Percentiles rank a stretch among this genome's conserved stretches.
phyloP scores from a whole-genome alignment of 129 eudicot species.

The Arctium lappa region DNA sequence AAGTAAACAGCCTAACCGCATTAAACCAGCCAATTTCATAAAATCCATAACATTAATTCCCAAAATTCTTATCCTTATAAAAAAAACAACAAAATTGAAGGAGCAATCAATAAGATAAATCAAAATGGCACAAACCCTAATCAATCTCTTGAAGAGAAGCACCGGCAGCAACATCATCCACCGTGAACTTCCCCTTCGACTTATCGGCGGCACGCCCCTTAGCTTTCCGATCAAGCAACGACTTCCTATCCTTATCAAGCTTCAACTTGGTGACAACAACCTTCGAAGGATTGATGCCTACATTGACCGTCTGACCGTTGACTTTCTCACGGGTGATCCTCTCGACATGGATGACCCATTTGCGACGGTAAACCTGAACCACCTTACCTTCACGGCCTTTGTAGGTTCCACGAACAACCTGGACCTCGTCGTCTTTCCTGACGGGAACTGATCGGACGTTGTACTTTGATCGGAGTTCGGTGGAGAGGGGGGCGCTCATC shows the following conservation, averaged over 20 bases:
- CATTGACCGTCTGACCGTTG: slow-evolving; percentile 70
- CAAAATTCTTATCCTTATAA: not conserved
- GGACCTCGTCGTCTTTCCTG: slow-evolving; percentile 73
- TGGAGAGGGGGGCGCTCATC: slow-evolving; percentile 66
- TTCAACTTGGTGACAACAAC: slow-evolving; percentile 57
- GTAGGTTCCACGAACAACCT: slow-evolving; percentile 68
- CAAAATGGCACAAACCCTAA: slow-evolving; percentile 14
- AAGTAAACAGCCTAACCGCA: no score
- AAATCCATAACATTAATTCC: not conserved
- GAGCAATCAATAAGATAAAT: not conserved
- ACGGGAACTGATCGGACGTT: slow-evolving; percentile 69
- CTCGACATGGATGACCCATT: slow-evolving; percentile 69
- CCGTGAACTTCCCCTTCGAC: slow-evolving; percentile 63
- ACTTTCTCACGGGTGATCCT: slow-evolving; percentile 77
- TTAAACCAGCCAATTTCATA: not conserved
- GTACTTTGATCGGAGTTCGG: slow-evolving; percentile 60
- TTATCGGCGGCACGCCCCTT: slow-evolving; percentile 63
- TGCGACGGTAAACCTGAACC: slow-evolving; percentile 54
- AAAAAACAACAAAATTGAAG: slow-evolving; percentile 14
- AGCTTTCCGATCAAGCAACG: slow-evolving; percentile 59
- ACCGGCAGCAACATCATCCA: slow-evolving; percentile 44
- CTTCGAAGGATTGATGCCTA: slow-evolving; percentile 58
- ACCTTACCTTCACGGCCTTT: slow-evolving; percentile 69
- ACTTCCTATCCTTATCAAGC: slow-evolving; percentile 65
- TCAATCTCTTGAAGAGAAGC: slow-evolving; percentile 36